These are phyloP conservation scores for Bidens hawaiensis DNA, from an alignment of 140 eudicot genomes.

Conservation along the genomic window DNA sequence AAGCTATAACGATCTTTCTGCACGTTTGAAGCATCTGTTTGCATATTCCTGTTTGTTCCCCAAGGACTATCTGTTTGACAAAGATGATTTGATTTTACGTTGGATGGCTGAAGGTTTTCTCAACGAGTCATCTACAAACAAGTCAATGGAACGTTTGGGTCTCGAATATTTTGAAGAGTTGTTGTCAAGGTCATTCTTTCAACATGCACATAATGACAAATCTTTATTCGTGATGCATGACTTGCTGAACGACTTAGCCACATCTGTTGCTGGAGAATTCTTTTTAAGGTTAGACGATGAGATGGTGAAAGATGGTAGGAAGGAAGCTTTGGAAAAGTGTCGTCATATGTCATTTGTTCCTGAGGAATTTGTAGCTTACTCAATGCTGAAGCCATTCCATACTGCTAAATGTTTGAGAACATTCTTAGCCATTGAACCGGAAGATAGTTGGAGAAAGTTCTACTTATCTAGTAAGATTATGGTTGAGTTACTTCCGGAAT, in stretches of 20 bases:
- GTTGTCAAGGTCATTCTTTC: too few species aligned
- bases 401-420: conserved; percentile 30
- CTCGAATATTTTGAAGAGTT: too few species aligned
- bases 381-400: conserved; percentile 6
- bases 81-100: too few species aligned
- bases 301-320: too few species aligned
- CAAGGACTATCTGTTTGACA: not conserved
- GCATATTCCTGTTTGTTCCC: conserved; percentile 12
- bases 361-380: conserved; percentile 14
- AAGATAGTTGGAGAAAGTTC: not conserved
- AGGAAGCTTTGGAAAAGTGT: too few species aligned
- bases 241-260: too few species aligned
- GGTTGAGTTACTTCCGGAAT: not conserved
- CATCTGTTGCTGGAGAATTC: too few species aligned
- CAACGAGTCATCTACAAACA: too few species aligned
- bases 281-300: too few species aligned
- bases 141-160: too few species aligned
- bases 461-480: not conserved
- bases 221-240: conserved; percentile 19
- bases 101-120: too few species aligned
- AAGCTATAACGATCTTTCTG: not conserved
- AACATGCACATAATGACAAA: not conserved
- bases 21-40: conserved; percentile 7
- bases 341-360: too few species aligned
- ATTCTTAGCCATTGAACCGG: conserved; percentile 16